Conservation (phyloP, 352 stramenopile genomes). For the Globisporangium ultimum region DNA sequence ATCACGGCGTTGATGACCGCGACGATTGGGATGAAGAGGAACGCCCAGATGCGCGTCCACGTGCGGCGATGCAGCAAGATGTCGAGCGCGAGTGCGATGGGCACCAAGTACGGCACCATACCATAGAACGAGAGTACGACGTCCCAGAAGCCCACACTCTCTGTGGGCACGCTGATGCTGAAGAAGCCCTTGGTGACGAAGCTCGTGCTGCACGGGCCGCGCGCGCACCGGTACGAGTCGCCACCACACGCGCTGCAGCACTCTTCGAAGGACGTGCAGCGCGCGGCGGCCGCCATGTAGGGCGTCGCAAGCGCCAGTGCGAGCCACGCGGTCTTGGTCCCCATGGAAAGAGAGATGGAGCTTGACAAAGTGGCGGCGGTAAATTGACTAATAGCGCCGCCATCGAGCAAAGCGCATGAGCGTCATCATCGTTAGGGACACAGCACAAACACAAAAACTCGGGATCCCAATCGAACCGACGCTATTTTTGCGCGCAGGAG, state of each 20-base stretch:
- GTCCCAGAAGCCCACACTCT: conserved; percentile 44
- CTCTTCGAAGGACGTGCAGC: conserved; percentile 19
- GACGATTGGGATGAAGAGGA: conserved; percentile 50
- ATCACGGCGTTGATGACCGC: conserved; percentile 34
- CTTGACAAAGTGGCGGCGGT: no score
- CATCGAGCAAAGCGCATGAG: no score
- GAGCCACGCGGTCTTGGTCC: neutral
- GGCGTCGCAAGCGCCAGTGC: neutral
- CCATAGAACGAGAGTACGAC: conserved; percentile 48
- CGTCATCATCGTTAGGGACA: no score
- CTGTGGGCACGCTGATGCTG: conserved; percentile 39
- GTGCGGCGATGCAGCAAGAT: conserved; percentile 37
- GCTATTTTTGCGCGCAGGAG: no score
- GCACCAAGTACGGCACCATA: conserved; percentile 55
- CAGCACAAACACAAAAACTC: no score
- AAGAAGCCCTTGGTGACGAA: conserved; percentile 42
- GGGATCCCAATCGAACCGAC: no score
- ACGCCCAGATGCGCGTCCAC: conserved; percentile 43
- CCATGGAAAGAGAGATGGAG: no score
- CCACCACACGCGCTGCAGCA: conserved; percentile 47
- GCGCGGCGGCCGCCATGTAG: neutral
- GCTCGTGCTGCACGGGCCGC: conserved; percentile 47
- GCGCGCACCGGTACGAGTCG: conserved; percentile 42
- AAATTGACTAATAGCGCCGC: no score
- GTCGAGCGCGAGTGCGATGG: conserved; percentile 32